Conservation (phyloP, 2,329 filamentous ascomycete species). For the Trichoderma sp. region DNA sequence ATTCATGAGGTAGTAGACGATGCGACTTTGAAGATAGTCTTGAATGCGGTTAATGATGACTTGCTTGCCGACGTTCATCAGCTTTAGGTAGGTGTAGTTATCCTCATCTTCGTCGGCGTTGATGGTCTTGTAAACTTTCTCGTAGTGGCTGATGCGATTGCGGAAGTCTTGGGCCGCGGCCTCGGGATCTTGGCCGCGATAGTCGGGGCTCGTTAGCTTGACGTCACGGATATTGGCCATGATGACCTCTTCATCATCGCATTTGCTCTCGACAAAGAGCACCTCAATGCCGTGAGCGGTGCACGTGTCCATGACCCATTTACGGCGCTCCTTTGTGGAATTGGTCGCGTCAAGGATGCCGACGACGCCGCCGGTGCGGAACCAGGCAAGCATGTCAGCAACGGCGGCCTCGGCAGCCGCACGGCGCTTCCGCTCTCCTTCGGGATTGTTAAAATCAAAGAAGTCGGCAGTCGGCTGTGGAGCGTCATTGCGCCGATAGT, state of each 20-base stretch:
- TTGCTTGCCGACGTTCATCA: constrained; percentile 93
- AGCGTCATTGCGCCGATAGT: constrained; percentile 86
- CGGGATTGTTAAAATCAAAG: constrained; percentile 86
- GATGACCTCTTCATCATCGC: constrained; percentile 92
- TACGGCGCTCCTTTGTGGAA: constrained; percentile 83
- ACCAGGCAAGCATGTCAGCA: constrained; percentile 93
- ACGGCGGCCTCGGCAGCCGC: constrained; percentile 91
- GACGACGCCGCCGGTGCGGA: constrained; percentile 76
- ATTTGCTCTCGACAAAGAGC: constrained; percentile 95
- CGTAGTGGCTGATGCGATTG: constrained; percentile 93
- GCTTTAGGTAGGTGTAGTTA: constrained; percentile 91
- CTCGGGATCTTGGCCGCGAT: constrained; percentile 91
- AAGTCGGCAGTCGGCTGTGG: constrained; percentile 92
- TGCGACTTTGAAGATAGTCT: constrained; percentile 92
- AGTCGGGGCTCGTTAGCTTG: constrained; percentile 95
- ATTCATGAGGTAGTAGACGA: constrained; percentile 99
- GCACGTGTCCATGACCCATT: constrained; percentile 87
- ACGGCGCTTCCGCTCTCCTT: constrained; percentile 85
- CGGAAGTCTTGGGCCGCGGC: constrained; percentile 88
- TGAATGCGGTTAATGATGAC: constrained; percentile 98
- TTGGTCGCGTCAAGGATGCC: constrained; percentile 97
- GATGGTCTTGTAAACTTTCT: constrained; percentile 94
- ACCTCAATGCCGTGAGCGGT: constrained; percentile 78
- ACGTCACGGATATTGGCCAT: constrained; percentile 98
- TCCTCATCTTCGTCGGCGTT: constrained; percentile 78